Conservation (phyloP, 2,329 filamentous ascomycete genomes). For the Penicillium sp. region DNA sequence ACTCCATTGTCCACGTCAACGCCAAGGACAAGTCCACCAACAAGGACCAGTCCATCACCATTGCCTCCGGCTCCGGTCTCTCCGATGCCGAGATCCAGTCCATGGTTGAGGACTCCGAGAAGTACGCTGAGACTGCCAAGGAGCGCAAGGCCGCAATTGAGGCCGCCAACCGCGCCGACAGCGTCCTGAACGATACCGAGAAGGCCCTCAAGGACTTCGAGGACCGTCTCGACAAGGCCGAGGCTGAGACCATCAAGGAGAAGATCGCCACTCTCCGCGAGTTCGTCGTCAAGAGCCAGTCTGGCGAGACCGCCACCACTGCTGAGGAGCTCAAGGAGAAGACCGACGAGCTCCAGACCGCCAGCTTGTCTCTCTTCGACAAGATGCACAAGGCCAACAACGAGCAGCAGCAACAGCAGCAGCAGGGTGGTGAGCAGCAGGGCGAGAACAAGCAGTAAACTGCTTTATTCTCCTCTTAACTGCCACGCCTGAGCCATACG, state of each 20-base stretch:
- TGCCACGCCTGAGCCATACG: constrained; percentile 21
- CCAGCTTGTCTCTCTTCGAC: constrained; percentile 95
- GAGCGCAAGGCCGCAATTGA: constrained; percentile 95
- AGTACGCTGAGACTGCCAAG: constrained; percentile 92
- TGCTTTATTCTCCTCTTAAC: constrained; percentile 38
- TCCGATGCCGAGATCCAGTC: constrained; percentile 91
- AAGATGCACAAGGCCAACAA: constrained; percentile 98
- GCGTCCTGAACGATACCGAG: constrained; percentile 95
- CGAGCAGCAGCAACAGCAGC: constrained; percentile 61
- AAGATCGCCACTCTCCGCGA: constrained; percentile 86
- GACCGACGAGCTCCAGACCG: constrained; percentile 96
- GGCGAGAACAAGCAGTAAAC: constrained; percentile 67
- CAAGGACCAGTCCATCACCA: constrained; percentile 99
- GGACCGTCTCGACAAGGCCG: constrained; percentile 94
- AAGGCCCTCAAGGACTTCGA: constrained; percentile 96
- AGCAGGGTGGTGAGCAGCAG: constrained; percentile 50
- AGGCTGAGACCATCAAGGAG: constrained; percentile 90
- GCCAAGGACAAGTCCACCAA: constrained; percentile 99
- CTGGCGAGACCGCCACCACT: constrained; percentile 82
- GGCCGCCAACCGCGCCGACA: constrained; percentile 95
- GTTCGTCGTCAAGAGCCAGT: constrained; percentile 91
- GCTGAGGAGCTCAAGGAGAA: constrained; percentile 96
- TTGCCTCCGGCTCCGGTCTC: constrained; percentile 95
- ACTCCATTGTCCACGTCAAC: constrained; percentile 96
- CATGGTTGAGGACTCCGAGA: constrained; percentile 98